phyloP scores from a whole-genome alignment of 345 rosid species.

The Gossypium ekmanianum region DNA sequence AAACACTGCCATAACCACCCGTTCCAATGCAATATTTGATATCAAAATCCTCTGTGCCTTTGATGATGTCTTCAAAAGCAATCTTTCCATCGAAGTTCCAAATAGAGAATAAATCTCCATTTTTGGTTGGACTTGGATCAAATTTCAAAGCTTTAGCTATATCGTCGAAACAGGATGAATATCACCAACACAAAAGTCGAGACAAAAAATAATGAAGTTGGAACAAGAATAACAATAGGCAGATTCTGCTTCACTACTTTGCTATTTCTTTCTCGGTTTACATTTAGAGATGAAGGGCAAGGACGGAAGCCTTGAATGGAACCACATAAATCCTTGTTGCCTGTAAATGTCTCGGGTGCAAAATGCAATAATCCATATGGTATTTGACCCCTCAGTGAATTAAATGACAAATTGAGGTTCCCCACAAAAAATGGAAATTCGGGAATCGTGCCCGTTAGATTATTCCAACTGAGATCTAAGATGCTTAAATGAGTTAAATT shows the following conservation, averaged over 20 bases:
- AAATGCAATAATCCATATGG: not conserved
- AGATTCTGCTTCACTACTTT: no score
- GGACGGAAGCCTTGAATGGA: not conserved
- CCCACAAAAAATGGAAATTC: no score
- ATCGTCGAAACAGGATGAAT: not conserved
- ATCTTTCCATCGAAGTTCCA: constrained; percentile 20
- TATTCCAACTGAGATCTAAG: not conserved
- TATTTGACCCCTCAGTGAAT: not conserved
- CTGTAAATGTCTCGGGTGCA: not conserved
- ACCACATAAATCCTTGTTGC: not conserved
- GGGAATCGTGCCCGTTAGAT: not conserved
- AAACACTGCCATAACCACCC: constrained; percentile 14
- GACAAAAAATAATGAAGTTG: no score
- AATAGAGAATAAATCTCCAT: constrained; percentile 4
- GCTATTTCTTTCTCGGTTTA: no score
- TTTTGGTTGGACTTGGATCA: not conserved
- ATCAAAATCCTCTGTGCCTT: constrained; percentile 19
- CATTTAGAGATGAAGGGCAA: not conserved
- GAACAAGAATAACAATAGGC: no score
- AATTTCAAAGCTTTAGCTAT: not conserved
- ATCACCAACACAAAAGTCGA: not conserved
- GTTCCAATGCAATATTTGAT: constrained; percentile 19
- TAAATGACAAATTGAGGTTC: not conserved
- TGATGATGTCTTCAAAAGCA: constrained; percentile 11
- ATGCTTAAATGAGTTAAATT: not conserved